These are phyloP conservation scores for Cordyceps tenuipes DNA, from an alignment of 2,329 filamentous ascomycete species.

Conservation along the genomic window DNA sequence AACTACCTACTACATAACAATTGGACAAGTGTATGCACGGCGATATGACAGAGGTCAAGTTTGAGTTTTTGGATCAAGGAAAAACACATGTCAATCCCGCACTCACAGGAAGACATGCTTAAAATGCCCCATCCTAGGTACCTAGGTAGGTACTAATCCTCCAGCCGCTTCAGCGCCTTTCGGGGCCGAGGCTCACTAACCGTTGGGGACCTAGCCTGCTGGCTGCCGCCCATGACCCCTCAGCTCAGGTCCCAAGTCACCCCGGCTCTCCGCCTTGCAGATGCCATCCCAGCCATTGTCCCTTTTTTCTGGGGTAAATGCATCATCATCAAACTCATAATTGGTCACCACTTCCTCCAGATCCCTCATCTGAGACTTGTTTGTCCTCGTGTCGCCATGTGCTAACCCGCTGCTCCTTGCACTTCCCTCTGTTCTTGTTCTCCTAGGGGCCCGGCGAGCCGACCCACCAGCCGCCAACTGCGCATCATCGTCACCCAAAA, in stretches of 20 bases:
- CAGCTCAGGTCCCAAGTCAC: background rate
- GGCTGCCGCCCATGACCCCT: background rate
- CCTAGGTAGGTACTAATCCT: too few relatives aligned
- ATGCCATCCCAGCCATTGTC: background rate
- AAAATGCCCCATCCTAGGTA: background rate
- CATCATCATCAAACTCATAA: background rate
- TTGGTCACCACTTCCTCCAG: background rate
- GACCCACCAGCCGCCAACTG: slow-evolving; percentile 6
- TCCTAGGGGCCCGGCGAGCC: background rate
- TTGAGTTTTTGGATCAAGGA: background rate
- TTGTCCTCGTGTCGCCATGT: slow-evolving; percentile 4
- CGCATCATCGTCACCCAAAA: slow-evolving; percentile 2
- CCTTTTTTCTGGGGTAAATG: background rate
- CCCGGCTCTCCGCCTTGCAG: slow-evolving; percentile 6
- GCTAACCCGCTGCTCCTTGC: slow-evolving; percentile 9
- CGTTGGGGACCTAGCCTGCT: background rate
- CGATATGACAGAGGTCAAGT: too few relatives aligned
- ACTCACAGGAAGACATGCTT: background rate
- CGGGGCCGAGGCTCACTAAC: slow-evolving; percentile 6
- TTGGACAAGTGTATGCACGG: too few relatives aligned
- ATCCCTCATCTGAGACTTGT: background rate
- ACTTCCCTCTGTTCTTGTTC: background rate
- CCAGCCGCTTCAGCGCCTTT: background rate
- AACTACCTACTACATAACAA: background rate
- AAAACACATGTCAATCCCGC: background rate